These are phyloP conservation scores for Naegleria fowleri DNA, from an alignment of 208 protist genomes.

Conservation along the genomic window DNA sequence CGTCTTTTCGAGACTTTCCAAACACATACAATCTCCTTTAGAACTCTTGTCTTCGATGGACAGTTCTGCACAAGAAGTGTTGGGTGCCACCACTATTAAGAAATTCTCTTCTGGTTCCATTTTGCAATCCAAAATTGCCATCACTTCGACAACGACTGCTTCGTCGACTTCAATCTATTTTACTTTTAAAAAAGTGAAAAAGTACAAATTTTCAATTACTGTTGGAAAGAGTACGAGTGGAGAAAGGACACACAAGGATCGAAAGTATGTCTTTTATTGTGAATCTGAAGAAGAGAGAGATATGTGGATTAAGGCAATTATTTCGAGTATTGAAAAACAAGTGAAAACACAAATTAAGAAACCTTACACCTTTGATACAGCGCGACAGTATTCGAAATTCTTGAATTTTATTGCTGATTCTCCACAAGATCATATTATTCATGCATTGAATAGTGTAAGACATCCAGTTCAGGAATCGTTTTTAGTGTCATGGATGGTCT, in stretches of 20 bases:
- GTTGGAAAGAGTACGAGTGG: not conserved
- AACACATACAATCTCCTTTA: not conserved
- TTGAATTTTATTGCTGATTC: not conserved
- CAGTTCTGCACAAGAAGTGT: too few relatives aligned
- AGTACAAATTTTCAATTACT: not conserved
- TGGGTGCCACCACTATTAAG: not conserved
- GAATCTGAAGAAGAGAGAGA: not conserved
- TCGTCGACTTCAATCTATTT: not conserved
- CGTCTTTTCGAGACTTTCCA: not conserved
- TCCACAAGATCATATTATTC: not conserved
- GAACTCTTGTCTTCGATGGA: too few relatives aligned
- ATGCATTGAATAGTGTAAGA: not conserved
- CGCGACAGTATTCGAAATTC: not conserved
- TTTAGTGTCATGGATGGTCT: not conserved
- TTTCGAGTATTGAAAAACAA: not conserved
- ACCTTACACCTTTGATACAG: not conserved
- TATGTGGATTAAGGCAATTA: not conserved
- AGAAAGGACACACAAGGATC: not conserved
- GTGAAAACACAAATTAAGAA: not conserved
- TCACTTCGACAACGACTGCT: not conserved
- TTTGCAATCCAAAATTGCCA: not conserved
- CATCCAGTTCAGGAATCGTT: not conserved
- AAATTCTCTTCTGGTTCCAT: not conserved
- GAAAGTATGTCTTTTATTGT: not conserved
- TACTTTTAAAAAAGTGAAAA: slow-evolving; percentile 2